Conservation (phyloP, 768 basidiomycete species). For the Baorangia bicolor region DNA sequence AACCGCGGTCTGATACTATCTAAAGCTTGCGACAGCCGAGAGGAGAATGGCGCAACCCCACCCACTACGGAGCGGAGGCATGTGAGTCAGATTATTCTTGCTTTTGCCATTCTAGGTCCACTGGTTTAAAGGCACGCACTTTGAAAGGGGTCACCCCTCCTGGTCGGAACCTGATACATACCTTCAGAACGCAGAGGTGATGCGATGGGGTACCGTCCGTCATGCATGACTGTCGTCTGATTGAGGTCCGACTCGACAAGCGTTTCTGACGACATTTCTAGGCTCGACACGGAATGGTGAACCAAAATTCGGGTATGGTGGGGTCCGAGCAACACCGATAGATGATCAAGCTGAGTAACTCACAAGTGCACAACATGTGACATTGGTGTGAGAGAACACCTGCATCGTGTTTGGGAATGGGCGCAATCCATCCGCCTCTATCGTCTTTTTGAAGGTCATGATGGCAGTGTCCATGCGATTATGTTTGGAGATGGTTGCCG, state of each 20-base stretch:
- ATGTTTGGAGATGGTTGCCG: not conserved
- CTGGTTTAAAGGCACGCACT: not conserved
- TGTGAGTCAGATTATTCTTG: conserved; percentile 16
- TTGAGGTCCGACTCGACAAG: not conserved
- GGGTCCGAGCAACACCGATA: not conserved
- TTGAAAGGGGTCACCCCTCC: not conserved
- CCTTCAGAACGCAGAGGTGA: not conserved
- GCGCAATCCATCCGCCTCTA: not conserved
- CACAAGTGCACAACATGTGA: conserved; percentile 4
- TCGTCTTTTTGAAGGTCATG: not conserved
- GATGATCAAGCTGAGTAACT: not conserved
- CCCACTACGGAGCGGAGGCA: not conserved
- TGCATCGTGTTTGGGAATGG: not conserved
- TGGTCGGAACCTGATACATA: too few species aligned
- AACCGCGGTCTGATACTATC: not conserved
- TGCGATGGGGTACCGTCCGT: not conserved
- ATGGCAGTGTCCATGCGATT: not conserved
- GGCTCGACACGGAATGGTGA: not conserved
- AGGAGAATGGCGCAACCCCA: conserved; percentile 23
- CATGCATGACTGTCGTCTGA: not conserved
- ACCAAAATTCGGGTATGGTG: not conserved
- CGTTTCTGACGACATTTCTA: not conserved
- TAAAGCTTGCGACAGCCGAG: conserved; percentile 8
- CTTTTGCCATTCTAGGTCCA: conserved; percentile 9
- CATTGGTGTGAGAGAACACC: conserved; percentile 4